Evolutionary conservation across 2,329 filamentous ascomycete species (phyloP).

Genomic region (Trichophyton mentagrophytes): DNA sequence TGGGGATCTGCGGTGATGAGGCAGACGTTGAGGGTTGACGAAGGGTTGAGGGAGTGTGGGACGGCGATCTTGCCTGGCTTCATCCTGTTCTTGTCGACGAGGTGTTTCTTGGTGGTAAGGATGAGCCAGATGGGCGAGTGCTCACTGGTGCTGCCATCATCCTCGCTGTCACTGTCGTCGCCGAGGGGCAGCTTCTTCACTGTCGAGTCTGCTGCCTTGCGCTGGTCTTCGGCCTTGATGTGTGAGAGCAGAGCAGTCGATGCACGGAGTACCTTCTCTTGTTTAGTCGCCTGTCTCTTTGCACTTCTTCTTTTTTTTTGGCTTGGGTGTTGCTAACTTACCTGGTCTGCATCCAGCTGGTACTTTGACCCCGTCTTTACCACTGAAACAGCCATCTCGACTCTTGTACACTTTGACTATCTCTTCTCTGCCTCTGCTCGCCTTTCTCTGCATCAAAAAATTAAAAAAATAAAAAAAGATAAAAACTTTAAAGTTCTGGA

Average conservation of each 20-base stretch:
- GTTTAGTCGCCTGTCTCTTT: neutral
- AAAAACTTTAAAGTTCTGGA: neutral
- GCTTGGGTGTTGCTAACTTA: slow-evolving; percentile 13
- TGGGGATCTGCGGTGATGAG: slow-evolving; percentile 75
- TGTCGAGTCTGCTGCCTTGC: slow-evolving; percentile 36
- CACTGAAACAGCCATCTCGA: slow-evolving; percentile 30
- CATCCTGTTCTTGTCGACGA: slow-evolving; percentile 60
- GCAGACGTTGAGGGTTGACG: slow-evolving; percentile 58
- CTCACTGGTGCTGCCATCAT: slow-evolving; percentile 25
- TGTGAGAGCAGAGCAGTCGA: slow-evolving; percentile 47
- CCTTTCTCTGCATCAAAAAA: neutral
- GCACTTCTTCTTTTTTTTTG: neutral
- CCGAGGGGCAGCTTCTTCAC: slow-evolving; percentile 44
- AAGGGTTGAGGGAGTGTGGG: slow-evolving; percentile 61
- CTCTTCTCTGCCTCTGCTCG: neutral
- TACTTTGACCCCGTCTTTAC: slow-evolving; percentile 36
- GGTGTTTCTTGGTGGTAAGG: slow-evolving; percentile 53
- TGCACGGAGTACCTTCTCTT: slow-evolving; percentile 46
- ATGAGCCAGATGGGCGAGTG: slow-evolving; percentile 48
- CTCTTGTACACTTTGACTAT: neutral
- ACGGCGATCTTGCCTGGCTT: slow-evolving; percentile 74
- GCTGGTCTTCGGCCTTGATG: slow-evolving; percentile 39
- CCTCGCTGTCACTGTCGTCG: slow-evolving; percentile 33
- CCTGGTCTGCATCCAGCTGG: slow-evolving; percentile 37
- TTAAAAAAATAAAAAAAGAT: neutral